phyloP scores from a whole-genome alignment of 352 stramenopile species.

The Pythium aphanidermatum region DNA sequence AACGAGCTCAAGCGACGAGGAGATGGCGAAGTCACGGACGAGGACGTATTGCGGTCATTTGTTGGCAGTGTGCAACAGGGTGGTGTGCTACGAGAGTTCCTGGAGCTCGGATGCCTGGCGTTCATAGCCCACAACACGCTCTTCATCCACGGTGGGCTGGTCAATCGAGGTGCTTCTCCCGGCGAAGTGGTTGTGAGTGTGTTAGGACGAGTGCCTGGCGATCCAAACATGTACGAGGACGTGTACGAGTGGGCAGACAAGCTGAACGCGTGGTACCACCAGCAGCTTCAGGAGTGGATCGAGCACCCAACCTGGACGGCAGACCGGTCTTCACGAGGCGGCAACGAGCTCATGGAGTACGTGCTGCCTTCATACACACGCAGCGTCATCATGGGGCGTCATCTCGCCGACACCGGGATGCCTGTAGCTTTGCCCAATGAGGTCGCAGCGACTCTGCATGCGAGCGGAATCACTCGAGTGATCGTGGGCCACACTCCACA shows the following conservation, averaged over 20 bases:
- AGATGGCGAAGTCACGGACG: constrained; percentile 39
- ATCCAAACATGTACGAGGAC: constrained; percentile 24
- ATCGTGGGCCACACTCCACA: constrained; percentile 92
- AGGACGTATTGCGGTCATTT: constrained; percentile 80
- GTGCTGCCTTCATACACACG: constrained; percentile 46
- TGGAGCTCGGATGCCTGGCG: constrained; percentile 72
- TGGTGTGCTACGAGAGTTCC: constrained; percentile 82
- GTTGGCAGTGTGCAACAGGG: constrained; percentile 54
- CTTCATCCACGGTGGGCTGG: constrained; percentile 92
- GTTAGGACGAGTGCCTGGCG: constrained; percentile 69
- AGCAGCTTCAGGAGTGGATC: constrained; percentile 74
- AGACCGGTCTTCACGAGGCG: constrained; percentile 46
- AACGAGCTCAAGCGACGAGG: constrained; percentile 49
- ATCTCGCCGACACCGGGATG: constrained; percentile 76
- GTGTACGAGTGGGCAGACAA: constrained; percentile 49
- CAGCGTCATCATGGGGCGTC: constrained; percentile 72
- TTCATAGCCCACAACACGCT: constrained; percentile 81
- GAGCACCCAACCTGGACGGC: constrained; percentile 66
- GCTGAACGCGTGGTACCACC: constrained; percentile 82
- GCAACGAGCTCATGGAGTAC: constrained; percentile 67
- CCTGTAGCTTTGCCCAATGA: constrained; percentile 34
- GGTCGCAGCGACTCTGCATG: constrained; percentile 46
- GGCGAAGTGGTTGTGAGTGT: constrained; percentile 31
- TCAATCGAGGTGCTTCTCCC: constrained; percentile 25
- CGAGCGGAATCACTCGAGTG: constrained; percentile 76